Evolutionary conservation across 805 yeast species (phyloP), one percentile per base, ranked within the genome.

Genomic region (Candida odintsovae): DNA sequence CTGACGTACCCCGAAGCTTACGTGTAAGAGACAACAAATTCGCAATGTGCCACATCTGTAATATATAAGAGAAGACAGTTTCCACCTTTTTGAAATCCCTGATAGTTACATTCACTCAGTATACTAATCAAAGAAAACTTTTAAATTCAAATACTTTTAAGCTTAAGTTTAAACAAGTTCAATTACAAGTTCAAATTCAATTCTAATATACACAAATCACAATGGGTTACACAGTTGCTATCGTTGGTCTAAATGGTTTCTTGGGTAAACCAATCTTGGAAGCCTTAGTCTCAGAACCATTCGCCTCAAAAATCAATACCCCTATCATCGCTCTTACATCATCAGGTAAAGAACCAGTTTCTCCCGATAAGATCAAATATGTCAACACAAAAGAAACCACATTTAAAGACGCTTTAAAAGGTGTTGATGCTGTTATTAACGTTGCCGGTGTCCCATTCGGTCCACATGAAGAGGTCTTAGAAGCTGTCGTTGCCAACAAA

Each of bases 281-380:
- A 1, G 78, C 81, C 7, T 62, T 80, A 40, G 53, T 70, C n/a
- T 66, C 73, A 3, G 57, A 71, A 18, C 52, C 60, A 6, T 77
- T 79, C 54, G 58, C 65, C 22, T 62, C 61, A 47, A 73, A 74
- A 50, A 60, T 68, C 51, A 41, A 63, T 1, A 65, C 66, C 36
- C 86, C 86, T 22, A 61, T 82, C 47, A 69, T 69, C 48, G 80
- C 76, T 0, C 50, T 80, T 47, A 70, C 83, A 3, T 13, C 42
- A 11, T 46, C 52, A 2, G 58, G 52, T 5, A 50, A 49, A 37
- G 16, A 44, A 15, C 45, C 50, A 9, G 40, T 53, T 8, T 40
- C 39, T 4, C 50, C 56, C 15, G 48, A 49, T 15, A 51, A 55
- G 35, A 43, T 55, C 23, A 46, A 51, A 40, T 47, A 50, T 28